Base-by-base conservation (phyloP, 805 yeast genomes). In the Candida yuanshanica region DNA sequence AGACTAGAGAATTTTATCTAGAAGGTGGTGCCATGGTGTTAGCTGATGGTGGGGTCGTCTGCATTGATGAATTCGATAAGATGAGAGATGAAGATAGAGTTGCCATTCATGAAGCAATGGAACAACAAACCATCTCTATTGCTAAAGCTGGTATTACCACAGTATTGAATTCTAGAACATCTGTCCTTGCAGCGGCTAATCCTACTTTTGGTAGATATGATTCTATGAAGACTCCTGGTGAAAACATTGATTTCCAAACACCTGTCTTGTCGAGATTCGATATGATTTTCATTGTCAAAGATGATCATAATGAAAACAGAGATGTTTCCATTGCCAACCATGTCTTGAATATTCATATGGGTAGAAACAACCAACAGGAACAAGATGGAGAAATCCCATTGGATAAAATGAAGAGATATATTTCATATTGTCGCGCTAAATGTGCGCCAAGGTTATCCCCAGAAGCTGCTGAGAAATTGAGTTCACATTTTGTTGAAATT, bases 11-110 rank as follows among this genome's bases (percentile, higher is more conserved):
- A 53, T 93, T 91, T 62, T 91, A 86, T 61, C 69, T 93, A 40
- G 99, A 93, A 74, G 99, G 99, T 45, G 99, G 99, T 65, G 99
- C 99, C 8, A 90, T 93, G 97, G 99, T 93, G n/a, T 70, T 93
- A 38, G 99, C 99, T 0, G 99, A 93, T 66, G 98, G 98, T 31
- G 99, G 99, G 50, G 97, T 93, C 38, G 97, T 91, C 36, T 93
- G 98, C 74, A 93, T 93, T 58, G 99, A 93, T 70, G 99, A 93
- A 73, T 93, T 93, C 59, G 99, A 93, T 64, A 93, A 93, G 70
- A 93, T 93, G 99, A 75, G 98, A 61, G 99, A 93, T 58, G 98
- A 93, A 61, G 99, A 93, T 64, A 76, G 99, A 59, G 98, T 93
- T 29, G 98, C 99, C 0, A 93, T 93, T 51, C 99, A 93, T 64